A percentile compares a stretch with the other conserved stretches of the same genome.
Evolutionary conservation across 2,329 filamentous ascomycete genomes (phyloP).

Genomic region (Didymella pinodella): DNA sequence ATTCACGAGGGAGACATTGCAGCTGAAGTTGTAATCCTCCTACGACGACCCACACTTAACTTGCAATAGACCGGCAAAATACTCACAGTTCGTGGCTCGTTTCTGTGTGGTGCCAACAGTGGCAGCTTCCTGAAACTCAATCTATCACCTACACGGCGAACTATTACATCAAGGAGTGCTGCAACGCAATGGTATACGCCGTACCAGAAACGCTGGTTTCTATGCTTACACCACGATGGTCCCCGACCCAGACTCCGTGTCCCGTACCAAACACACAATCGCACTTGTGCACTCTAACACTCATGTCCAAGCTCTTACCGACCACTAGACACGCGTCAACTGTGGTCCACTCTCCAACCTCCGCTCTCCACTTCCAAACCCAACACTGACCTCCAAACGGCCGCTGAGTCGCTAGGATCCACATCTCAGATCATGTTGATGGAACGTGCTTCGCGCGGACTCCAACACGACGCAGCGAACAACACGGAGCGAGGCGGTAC

Average conservation of each 20-base stretch:
- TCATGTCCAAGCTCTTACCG: slow-evolving; percentile 15
- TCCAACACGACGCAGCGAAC: slow-evolving; percentile 2
- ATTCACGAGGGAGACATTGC: not conserved
- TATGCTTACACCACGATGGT: slow-evolving; percentile 9
- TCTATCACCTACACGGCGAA: not conserved
- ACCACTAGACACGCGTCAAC: slow-evolving; percentile 28
- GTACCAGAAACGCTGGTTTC: not conserved
- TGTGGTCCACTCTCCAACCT: slow-evolving; percentile 23
- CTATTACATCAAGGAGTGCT: slow-evolving; percentile 1
- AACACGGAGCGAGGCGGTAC: slow-evolving; percentile 1
- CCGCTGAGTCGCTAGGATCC: not conserved
- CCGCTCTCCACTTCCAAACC: slow-evolving; percentile 7
- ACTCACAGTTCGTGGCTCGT: not conserved
- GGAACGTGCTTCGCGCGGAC: slow-evolving; percentile 22
- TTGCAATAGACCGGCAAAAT: not conserved
- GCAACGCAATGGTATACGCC: not conserved
- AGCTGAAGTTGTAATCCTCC: not conserved
- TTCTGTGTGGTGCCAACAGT: not conserved
- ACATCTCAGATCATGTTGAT: slow-evolving; percentile 26
- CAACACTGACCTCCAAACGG: slow-evolving; percentile 10
- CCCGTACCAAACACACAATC: slow-evolving; percentile 25
- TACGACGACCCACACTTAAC: not conserved
- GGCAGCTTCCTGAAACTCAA: not conserved
- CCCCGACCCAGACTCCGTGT: slow-evolving; percentile 23
- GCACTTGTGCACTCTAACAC: slow-evolving; percentile 23